These are phyloP conservation scores for Scheffersomyces cryptocercus DNA, from an alignment of 1,139 yeast genomes.

Conservation along the genomic window DNA sequence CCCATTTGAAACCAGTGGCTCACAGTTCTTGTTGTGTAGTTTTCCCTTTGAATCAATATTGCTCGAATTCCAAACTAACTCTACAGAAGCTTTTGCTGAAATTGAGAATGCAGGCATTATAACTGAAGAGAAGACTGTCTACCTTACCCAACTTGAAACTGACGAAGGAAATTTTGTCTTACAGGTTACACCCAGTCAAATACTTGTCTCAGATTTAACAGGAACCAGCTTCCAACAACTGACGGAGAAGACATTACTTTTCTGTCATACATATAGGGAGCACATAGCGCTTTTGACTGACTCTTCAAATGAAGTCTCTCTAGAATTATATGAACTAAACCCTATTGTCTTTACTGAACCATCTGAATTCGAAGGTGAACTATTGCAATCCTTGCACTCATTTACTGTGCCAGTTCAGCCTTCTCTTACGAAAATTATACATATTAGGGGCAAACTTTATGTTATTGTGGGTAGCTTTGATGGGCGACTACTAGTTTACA, in stretches of 20 bases:
- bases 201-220: conserved; percentile 11
- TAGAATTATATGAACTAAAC: neutral
- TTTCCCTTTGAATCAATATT: conserved; percentile 40
- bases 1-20: conserved; percentile 15
- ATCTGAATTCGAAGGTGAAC: neutral
- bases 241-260: conserved; percentile 2
- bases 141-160: conserved; percentile 8
- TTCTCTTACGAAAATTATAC: conserved; percentile 4
- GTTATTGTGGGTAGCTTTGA: conserved; percentile 12
- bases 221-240: conserved; percentile 2
- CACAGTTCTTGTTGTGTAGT: conserved; percentile 33
- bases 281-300: conserved; percentile 10
- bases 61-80: conserved; percentile 26
- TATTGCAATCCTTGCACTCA: neutral
- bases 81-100: conserved; percentile 24
- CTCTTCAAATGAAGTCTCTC: neutral
- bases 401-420: conserved; percentile 6
- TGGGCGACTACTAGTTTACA: conserved; percentile 5
- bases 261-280: conserved; percentile 5
- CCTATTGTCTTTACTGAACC: neutral
- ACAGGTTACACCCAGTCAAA: conserved; percentile 11
- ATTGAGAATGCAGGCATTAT: conserved; percentile 21
- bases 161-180: conserved; percentile 9
- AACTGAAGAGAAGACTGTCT: conserved; percentile 8
- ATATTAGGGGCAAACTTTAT: neutral